A percentile compares a stretch with the other conserved stretches of the same genome.
These are phyloP conservation scores for Zygoascus hellenicus DNA, from an alignment of 1,139 yeast genomes.

Conservation along the genomic window DNA sequence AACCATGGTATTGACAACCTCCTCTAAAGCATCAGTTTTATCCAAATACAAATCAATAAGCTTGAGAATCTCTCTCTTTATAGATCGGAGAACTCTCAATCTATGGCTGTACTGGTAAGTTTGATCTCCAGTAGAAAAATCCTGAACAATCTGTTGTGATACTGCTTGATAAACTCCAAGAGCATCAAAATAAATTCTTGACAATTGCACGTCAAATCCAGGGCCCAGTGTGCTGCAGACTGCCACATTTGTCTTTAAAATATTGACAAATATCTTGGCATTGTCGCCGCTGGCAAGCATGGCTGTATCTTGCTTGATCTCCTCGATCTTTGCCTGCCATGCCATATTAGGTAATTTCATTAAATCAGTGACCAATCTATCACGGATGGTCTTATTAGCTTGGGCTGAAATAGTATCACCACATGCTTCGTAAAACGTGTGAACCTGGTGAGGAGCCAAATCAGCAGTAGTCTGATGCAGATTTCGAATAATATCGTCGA, in stretches of 20 bases:
- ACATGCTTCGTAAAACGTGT: slow-evolving; percentile 96
- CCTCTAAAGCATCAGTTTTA: slow-evolving; percentile 81
- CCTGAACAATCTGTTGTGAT: slow-evolving; percentile 58
- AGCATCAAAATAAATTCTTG: slow-evolving; percentile 83
- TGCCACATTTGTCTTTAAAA: slow-evolving; percentile 89
- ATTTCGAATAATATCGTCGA: slow-evolving; percentile 78
- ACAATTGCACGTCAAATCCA: slow-evolving; percentile 83
- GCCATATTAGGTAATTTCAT: slow-evolving; percentile 93
- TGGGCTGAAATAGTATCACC: slow-evolving; percentile 92
- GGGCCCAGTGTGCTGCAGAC: slow-evolving; percentile 93
- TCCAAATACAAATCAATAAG: slow-evolving; percentile 84
- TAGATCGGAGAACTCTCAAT: slow-evolving; percentile 91
- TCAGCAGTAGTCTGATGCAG: slow-evolving; percentile 86
- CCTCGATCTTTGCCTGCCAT: slow-evolving; percentile 84
- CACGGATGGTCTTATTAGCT: slow-evolving; percentile 55
- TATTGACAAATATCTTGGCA: slow-evolving; percentile 87
- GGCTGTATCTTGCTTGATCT: slow-evolving; percentile 86
- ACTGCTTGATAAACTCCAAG: slow-evolving; percentile 85
- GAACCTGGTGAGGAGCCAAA: slow-evolving; percentile 94
- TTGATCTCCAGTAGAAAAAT: slow-evolving; percentile 13
- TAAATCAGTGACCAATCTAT: slow-evolving; percentile 65
- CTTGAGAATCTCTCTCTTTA: slow-evolving; percentile 88
- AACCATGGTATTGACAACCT: slow-evolving; percentile 75
- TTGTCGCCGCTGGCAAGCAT: slow-evolving; percentile 77
- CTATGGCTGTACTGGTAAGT: slow-evolving; percentile 77